Evolutionary conservation across 192 early-diverging fungal genomes (phyloP).

Genomic region (Backusella psychrophila): DNA sequence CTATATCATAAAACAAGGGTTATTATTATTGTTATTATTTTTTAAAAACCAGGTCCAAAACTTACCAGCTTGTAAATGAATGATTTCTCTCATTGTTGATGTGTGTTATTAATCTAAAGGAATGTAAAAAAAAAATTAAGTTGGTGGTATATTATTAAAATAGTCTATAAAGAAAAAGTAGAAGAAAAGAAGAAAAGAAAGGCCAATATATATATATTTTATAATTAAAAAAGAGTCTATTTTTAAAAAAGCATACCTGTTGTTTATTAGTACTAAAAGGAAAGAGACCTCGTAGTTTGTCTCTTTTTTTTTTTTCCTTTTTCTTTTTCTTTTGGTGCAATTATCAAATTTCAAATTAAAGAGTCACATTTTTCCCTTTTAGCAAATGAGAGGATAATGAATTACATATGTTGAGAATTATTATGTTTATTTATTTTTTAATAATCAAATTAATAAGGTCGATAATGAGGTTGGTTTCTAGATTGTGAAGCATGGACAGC

Average conservation of each 20-base stretch:
- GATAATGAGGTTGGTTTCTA: slow-evolving; percentile 38
- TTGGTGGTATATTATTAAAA: not conserved
- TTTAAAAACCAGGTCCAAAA: not conserved
- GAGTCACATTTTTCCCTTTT: not conserved
- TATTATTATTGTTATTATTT: not conserved
- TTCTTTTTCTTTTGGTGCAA: slow-evolving; percentile 6
- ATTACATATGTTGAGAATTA: not conserved
- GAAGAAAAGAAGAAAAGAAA: not conserved
- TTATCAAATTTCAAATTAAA: not conserved
- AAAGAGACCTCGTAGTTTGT: not conserved
- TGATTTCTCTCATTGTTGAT: slow-evolving; percentile 37
- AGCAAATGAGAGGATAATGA: not conserved
- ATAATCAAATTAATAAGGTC: slow-evolving; percentile 32
- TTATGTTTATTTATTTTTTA: not conserved
- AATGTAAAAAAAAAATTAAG: slow-evolving; percentile 15
- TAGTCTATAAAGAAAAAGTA: slow-evolving; percentile 15
- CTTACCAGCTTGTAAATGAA: slow-evolving; percentile 39
- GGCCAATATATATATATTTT: not conserved
- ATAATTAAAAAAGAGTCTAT: not conserved
- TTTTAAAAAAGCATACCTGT: slow-evolving; percentile 10
- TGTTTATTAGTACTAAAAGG: not conserved
- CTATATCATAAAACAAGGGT: slow-evolving; percentile 11
- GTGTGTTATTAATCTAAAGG: slow-evolving; percentile 11
- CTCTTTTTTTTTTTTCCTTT: slow-evolving; percentile 1
- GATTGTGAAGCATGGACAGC: slow-evolving; percentile 41